Base-by-base conservation (phyloP, 306 rosid species). In the Chamaecrista fasciculata region DNA sequence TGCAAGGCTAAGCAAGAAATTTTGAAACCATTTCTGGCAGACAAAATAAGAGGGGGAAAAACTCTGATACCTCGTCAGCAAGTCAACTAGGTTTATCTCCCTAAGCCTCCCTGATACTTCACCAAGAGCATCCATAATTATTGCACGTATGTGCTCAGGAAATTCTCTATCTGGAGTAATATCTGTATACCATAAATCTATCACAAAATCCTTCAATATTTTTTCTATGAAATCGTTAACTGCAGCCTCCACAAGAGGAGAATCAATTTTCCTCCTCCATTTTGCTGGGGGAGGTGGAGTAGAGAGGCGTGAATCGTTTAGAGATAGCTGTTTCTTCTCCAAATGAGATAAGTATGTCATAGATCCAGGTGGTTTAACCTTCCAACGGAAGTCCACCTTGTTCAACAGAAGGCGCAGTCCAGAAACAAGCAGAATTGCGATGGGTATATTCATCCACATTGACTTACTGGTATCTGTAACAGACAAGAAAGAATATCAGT, bases 401-500 rank as follows among this genome's bases (percentile, higher is more conserved):
- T 81, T 91, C 48, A 79, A 57, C 55, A 95, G 80, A 78, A 89
- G 70, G n/a, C 95, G 96, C 51, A 95, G 11, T 50, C 67, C 87
- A 66, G 68, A 70, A 25, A 83, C 87, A 43, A 91, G 71, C 39
- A 95, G 70, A 77, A 95, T 73, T 52, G 99, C 79, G 63, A 95
- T 69, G 23, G 99, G 99, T 44, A 89, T 23, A 81, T 95, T 95
- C 96, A 91, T 89, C 97, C 92, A 87, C 97, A 89, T 89, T 62
- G 99, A 91, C 73, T 95, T 91, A 79, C 99, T 95, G 6, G 99
- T 87, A 84, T 95, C 99, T 95, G 86, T 37, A 74, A 63, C 37
- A 56, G 52, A 46, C 51, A 57, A 40, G 12, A 70, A 33, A 63
- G 15, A 57, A 34, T 60, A 52, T 33, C 23, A 62, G 20, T 9